Evolutionary conservation across 2,329 filamentous ascomycete genomes (phyloP), one percentile per base, ranked within the genome.

Genomic region (Colletotrichum tabaci): DNA sequence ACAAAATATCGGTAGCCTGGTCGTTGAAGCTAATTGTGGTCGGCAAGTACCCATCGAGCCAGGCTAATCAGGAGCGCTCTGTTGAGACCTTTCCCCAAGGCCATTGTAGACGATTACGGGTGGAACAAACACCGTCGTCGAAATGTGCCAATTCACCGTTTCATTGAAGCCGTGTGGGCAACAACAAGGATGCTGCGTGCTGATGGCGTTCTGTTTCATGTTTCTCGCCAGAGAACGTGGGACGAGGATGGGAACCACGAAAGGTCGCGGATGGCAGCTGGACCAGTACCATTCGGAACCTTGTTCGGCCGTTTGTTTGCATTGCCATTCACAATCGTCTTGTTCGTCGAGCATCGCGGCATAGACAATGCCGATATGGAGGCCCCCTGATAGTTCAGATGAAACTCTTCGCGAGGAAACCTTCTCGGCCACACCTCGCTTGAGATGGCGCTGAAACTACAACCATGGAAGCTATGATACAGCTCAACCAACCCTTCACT

Each of bases 341-440:
- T 50, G 52, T 46, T 61, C 60, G 60, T n/a, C 60, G 46, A 18
- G 9, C 15, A 21, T 6, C n/a, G 4, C 46, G 46, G 60, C 13
- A 52, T 35, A n/a, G 26, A 12, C 35, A 8, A 26, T 40, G 21
- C 46, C 60, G 60, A 50, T 12, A 2, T 15, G 26, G 40, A 42
- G 13, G 47, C 4, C 58, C 30, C 0, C 16, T 2, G 30, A 26
- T 26, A 23, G n/a, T 61, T 61, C 46, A 52, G 60, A 61, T 61
- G 60, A 61, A 61, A 61, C 60, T 26, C 60, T 40, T 61, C 50
- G 15, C 46, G 60, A 61, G 60, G 30, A 61, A 61, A 61, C 46
- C 15, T 52, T 61, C 13, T 4, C 30, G 46, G 15, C 35, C n/a
- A 26, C n/a, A 21, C 8, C n/a, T 13, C 30, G 4, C 2, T 23